Evolutionary conservation across 345 rosid species (phyloP), one percentile per base, ranked within the genome.

Genomic region (Psidium friedrichsthalianum): DNA sequence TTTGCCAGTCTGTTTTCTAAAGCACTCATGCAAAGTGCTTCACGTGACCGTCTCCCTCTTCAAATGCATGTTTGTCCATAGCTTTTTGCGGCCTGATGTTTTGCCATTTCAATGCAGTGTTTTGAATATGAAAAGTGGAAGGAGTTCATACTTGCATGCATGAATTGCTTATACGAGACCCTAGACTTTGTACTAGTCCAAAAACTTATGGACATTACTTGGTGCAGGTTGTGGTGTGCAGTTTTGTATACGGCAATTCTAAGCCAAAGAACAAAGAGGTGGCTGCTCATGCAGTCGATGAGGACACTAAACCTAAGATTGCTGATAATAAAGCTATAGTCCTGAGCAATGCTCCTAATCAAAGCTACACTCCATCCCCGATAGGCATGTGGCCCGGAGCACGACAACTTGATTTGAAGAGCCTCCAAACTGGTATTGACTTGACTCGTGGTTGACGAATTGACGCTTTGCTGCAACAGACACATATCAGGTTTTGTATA

Each of bases 151-250:
- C 3, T 36, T 69, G 22, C 47, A 69, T 69, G 78, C 47, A 9
- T 18, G 80, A 69, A 69, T 69, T 69, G 24, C 47, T 69, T 69
- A 47, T 69, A 36, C 0, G 7, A 69, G 80, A 69, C 47, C 78
- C 80, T 69, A 36, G 47, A 69, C 80, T 69, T 36, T 69, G 22
- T 29, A 16, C 25, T 8, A 11, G 24, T 52, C 22, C 55, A 47
- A 13, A 51, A 25, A 51, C 56, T 32, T 69, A 64, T 20, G 36
- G 64, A 81, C 74, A 69, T 82, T 84, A 82, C 82, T 87, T 88
- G 85, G 44, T 85, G 89, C 94, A 97, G 99, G 96, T 97, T 90
- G 98, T 96, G 85, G 92, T 92, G 20, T 97, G 98, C 93, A 97
- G 97, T 89, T 97, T 97, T 88, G 93, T 94, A 24, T 91, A 95